Evolutionary conservation across 2,329 filamentous ascomycete genomes (phyloP).

Genomic region (Colletotrichum theobromicola): DNA sequence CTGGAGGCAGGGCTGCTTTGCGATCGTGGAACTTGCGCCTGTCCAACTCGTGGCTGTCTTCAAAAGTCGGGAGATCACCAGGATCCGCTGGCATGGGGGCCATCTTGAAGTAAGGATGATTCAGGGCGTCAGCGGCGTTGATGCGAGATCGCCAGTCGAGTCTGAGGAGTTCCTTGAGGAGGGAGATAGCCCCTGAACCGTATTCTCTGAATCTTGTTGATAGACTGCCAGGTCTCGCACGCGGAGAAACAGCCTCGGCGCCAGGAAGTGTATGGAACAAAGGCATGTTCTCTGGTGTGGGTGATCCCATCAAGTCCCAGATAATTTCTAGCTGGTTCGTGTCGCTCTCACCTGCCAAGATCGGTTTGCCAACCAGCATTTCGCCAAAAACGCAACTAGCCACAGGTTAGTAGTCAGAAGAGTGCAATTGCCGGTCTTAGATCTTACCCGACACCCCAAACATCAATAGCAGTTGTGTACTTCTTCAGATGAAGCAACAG

Average conservation of each 20-base stretch:
- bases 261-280: conserved; percentile 86
- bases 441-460: conserved; percentile 94
- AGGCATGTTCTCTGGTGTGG: conserved; percentile 90
- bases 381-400: conserved; percentile 94
- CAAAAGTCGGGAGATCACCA: conserved; percentile 87
- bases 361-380: conserved; percentile 94
- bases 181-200: conserved; percentile 74
- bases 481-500: conserved; percentile 83
- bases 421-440: not conserved
- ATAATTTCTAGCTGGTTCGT: conserved; percentile 90
- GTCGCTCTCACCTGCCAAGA: conserved; percentile 89
- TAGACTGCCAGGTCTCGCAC: conserved; percentile 68
- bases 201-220: conserved; percentile 77
- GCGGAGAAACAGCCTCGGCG: conserved; percentile 74
- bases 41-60: conserved; percentile 97
- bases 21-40: conserved; percentile 88
- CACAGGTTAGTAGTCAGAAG: conserved; percentile 24
- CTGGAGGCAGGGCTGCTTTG: conserved; percentile 83
- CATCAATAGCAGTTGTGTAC: conserved; percentile 97
- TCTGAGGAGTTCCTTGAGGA: conserved; percentile 82
- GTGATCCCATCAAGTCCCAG: conserved; percentile 89
- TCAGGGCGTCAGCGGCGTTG: conserved; percentile 91
- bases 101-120: conserved; percentile 89
- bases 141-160: conserved; percentile 89
- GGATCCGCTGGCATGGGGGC: conserved; percentile 80